These are phyloP conservation scores for Ustulina deusta DNA, from an alignment of 2,329 filamentous ascomycete species.

Conservation along the genomic window DNA sequence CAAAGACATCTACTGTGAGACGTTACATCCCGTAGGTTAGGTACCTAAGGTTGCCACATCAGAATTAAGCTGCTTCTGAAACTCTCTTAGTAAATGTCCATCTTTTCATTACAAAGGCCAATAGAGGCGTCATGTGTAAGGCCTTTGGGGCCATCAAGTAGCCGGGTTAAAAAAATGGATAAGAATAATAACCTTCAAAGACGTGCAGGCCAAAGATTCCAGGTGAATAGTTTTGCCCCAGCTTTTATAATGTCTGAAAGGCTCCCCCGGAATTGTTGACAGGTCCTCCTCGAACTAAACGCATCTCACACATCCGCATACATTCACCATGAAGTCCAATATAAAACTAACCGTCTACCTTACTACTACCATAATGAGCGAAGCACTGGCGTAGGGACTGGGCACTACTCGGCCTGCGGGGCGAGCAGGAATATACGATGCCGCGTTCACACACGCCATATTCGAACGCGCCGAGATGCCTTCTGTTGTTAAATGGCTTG, in stretches of 20 bases:
- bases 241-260: too few relatives aligned
- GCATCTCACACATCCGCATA: slow-evolving; percentile 3
- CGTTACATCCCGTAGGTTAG: too few relatives aligned
- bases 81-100: too few relatives aligned
- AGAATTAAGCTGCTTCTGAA: too few relatives aligned
- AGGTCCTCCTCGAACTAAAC: too few relatives aligned
- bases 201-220: background rate
- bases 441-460: background rate
- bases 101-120: too few relatives aligned
- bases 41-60: too few relatives aligned
- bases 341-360: slow-evolving; percentile 37
- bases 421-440: slow-evolving; percentile 13
- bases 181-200: background rate
- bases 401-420: background rate
- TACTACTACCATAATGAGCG: slow-evolving; percentile 31
- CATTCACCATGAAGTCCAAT: slow-evolving; percentile 32
- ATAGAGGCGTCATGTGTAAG: background rate
- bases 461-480: background rate
- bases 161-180: background rate
- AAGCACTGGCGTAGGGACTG: slow-evolving; percentile 18
- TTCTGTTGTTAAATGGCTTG: background rate
- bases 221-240: background rate
- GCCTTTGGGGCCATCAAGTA: background rate
- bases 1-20: too few relatives aligned
- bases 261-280: too few relatives aligned